Evolutionary conservation across 148 eudicot species (phyloP).

Genomic region (Diospyros kaki): DNA sequence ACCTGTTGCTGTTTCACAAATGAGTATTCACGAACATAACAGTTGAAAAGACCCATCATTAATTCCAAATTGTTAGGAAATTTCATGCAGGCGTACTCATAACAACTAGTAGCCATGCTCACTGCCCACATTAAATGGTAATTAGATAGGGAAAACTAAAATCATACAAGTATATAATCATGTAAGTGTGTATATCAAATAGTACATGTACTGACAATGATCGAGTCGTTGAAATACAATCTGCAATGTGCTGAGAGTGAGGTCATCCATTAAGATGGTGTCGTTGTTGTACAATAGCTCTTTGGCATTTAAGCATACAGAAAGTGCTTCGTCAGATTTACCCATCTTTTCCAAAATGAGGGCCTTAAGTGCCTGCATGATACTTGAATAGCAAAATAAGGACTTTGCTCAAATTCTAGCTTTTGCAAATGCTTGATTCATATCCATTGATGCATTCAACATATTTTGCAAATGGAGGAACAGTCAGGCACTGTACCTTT

Average conservation of each 20-base stretch:
- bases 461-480: neutral
- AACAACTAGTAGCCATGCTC: constrained; percentile 93
- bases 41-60: constrained; percentile 95
- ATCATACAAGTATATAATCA: neutral
- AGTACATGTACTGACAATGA: constrained; percentile 48
- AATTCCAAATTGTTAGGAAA: constrained; percentile 69
- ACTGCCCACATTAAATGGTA: constrained; percentile 40
- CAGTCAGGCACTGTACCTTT: no score
- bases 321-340: constrained; percentile 69
- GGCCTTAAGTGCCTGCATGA: constrained; percentile 70
- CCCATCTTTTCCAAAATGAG: constrained; percentile 80
- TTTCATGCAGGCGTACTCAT: constrained; percentile 80
- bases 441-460: neutral
- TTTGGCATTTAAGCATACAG: constrained; percentile 69
- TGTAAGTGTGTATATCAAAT: neutral
- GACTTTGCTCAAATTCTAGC: neutral
- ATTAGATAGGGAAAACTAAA: neutral
- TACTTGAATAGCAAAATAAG: neutral
- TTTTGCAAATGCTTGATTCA: neutral
- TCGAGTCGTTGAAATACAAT: constrained; percentile 91
- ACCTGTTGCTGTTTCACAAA: constrained; percentile 99
- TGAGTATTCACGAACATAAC: constrained; percentile 89
- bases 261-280: constrained; percentile 60
- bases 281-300: constrained; percentile 50
- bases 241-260: constrained; percentile 88